Evolutionary conservation across 306 rosid genomes (phyloP).

Genomic region (Vigna hirtella): DNA sequence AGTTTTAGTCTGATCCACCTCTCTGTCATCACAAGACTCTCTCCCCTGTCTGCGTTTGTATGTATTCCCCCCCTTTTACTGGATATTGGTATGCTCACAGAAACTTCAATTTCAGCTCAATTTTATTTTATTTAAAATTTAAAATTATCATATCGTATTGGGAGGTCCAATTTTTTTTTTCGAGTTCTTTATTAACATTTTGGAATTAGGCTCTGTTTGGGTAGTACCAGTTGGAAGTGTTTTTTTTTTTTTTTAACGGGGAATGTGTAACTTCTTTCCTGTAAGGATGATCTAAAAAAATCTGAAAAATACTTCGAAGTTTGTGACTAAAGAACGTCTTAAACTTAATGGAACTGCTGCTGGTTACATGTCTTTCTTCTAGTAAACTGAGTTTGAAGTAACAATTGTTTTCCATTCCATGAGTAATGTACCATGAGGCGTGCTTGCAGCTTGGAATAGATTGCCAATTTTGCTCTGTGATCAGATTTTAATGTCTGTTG

Average conservation of each 20-base stretch:
- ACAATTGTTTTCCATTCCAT: neutral
- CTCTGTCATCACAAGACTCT: constrained; percentile 63
- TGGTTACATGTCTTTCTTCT: neutral
- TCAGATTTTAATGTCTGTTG: neutral
- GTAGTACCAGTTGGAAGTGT: too few relatives aligned
- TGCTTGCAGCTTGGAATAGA: constrained; percentile 18
- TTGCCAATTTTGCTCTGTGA: constrained; percentile 6
- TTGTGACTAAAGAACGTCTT: too few relatives aligned
- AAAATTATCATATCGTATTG: neutral
- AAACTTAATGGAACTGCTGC: neutral
- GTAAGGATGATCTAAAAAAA: too few relatives aligned
- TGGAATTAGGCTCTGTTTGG: too few relatives aligned
- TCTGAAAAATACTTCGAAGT: too few relatives aligned
- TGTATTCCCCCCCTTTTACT: constrained; percentile 30
- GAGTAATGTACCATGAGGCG: neutral
- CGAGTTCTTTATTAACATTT: constrained; percentile 5
- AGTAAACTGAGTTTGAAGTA: neutral
- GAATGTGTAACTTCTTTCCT: too few relatives aligned
- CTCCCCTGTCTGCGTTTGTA: constrained; percentile 55
- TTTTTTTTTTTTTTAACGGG: too few relatives aligned
- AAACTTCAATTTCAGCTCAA: neutral
- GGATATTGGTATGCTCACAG: neutral
- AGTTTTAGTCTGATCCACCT: constrained; percentile 74
- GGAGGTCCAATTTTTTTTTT: constrained; percentile 12
- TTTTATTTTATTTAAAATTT: neutral